Base-by-base conservation (phyloP, 192 early-diverging fungal species). In the Martensiomyces pterosporus region DNA sequence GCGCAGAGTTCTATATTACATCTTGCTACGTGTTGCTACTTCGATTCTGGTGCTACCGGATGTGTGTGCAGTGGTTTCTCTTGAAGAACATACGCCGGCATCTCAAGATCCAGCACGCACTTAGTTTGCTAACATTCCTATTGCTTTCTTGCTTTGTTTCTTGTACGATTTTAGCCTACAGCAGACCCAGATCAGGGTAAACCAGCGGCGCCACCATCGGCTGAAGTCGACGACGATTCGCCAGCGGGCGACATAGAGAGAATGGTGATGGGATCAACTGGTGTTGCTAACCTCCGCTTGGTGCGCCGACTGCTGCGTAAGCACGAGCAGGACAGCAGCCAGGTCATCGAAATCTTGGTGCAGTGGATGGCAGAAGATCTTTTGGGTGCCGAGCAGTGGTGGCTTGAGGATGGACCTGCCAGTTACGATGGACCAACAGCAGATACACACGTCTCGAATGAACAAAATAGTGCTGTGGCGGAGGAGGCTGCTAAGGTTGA, bases 211-310 rank as follows among this genome's bases (percentile, higher is more conserved):
- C n/a, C n/a, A n/a, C n/a, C n/a, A n/a, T n/a, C n/a, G n/a, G n/a
- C n/a, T n/a, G n/a, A n/a, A n/a, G n/a, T n/a, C n/a, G 43, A 52
- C 17, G 41, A 60, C 26, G 56, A 63, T 22, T 38, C 42, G 7
- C 57, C 59, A 7, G 57, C 41, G 27, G 54, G 76, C 14, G 35
- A 13, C 6, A 52, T 67, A 21, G 85, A 87, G 46, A 81, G 78
- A 24, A 60, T 62, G n/a, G 66, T 87, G 7, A 72, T 81, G 54
- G 60, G 60, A 16, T 69, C 80, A 9, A 80, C 76, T n/a, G 82
- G 75, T 9, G 69, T 66, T 1, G 43, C 59, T 2, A 74, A 79
- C 49, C 55, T 75, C 19, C 29, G 38, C 7, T 41, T 76, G 27
- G 76, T 87, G 2, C 72, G 81, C 9, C 25, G 65, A 3, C 47